These are phyloP conservation scores for Crithidia brevicula DNA, from an alignment of 208 protist species.

Conservation along the genomic window DNA sequence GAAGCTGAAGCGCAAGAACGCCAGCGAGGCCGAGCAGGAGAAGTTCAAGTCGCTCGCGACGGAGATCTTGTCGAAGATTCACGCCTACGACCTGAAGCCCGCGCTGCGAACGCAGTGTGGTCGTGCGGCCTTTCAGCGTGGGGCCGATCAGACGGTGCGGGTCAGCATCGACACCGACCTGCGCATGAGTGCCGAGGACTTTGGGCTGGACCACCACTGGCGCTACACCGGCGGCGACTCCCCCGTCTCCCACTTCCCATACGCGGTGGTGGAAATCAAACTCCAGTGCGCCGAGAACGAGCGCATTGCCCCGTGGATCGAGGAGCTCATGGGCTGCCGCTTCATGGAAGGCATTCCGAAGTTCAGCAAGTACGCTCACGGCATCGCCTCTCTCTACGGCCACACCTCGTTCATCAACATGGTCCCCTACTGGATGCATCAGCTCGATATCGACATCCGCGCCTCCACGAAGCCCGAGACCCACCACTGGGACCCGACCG, in stretches of 20 bases:
- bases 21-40: constrained; percentile 63
- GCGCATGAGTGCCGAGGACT: constrained; percentile 80
- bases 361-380: constrained; percentile 92
- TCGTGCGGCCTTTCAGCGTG: constrained; percentile 88
- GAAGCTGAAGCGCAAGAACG: constrained; percentile 79
- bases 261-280: constrained; percentile 90
- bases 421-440: constrained; percentile 92
- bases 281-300: constrained; percentile 91
- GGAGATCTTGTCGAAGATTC: constrained; percentile 84
- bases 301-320: constrained; percentile 88
- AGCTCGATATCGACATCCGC: constrained; percentile 88
- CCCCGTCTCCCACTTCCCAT: constrained; percentile 79
- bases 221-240: constrained; percentile 77
- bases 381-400: constrained; percentile 87
- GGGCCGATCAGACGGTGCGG: constrained; percentile 82
- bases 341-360: constrained; percentile 92
- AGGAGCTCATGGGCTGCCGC: constrained; percentile 89
- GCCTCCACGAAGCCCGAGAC: constrained; percentile 87
- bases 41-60: constrained; percentile 85
- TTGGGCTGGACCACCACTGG: constrained; percentile 87
- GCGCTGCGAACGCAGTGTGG: constrained; percentile 84
- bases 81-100: constrained; percentile 88
- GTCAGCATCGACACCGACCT: constrained; percentile 91
- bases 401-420: constrained; percentile 88
- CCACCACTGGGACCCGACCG: constrained; percentile 82